These are phyloP conservation scores for Diaporthe citriasiana DNA, from an alignment of 2,329 filamentous ascomycete genomes.

Conservation along the genomic window DNA sequence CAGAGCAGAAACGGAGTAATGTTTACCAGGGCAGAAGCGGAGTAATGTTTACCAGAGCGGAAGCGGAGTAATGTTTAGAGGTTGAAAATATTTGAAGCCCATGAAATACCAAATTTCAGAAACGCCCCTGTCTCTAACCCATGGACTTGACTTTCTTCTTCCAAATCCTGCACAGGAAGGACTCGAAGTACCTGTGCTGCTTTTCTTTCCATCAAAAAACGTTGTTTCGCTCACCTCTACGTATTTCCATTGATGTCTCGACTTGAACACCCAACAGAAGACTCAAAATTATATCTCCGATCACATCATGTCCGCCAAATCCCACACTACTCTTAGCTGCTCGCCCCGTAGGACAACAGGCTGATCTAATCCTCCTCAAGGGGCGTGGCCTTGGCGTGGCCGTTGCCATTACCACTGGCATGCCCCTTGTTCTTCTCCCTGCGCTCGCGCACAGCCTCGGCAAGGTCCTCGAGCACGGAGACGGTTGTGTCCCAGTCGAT, in stretches of 20 bases:
- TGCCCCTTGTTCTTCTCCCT: constrained; percentile 66
- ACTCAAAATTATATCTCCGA: background rate
- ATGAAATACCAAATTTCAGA: constrained; percentile 17
- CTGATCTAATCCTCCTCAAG: constrained; percentile 64
- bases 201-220: background rate
- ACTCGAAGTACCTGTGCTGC: background rate
- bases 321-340: background rate
- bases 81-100: background rate
- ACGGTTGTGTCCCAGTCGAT: constrained; percentile 93
- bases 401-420: constrained; percentile 48
- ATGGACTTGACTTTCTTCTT: background rate
- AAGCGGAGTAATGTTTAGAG: too few species aligned
- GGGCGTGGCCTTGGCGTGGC: constrained; percentile 58
- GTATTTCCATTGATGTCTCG: background rate
- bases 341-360: background rate
- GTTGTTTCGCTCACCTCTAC: background rate
- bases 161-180: background rate
- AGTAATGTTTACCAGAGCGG: too few species aligned
- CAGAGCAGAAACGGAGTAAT: too few species aligned
- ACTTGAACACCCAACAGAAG: background rate
- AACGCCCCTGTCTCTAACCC: constrained; percentile 15
- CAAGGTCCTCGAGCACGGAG: constrained; percentile 84
- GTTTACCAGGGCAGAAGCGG: too few species aligned
- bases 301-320: background rate
- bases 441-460: constrained; percentile 83